Evolutionary conservation across 768 basidiomycete genomes (phyloP).

Genomic region (Suillus alpinus): DNA sequence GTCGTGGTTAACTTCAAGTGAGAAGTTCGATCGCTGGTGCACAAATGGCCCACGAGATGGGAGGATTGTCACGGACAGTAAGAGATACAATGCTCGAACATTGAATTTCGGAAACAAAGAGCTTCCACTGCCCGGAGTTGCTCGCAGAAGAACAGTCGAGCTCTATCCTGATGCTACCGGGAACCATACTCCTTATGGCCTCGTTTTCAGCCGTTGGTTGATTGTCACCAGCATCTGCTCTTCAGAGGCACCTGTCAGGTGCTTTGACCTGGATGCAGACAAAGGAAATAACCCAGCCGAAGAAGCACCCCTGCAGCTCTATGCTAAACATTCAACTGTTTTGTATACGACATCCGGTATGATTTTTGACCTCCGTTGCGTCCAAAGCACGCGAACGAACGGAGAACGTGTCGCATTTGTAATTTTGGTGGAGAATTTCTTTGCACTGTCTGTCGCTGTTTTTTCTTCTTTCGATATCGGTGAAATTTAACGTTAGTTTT

Average conservation of each 20-base stretch:
- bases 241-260: conserved; percentile 3
- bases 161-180: conserved; percentile 1
- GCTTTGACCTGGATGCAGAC: conserved; percentile 4
- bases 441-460: not conserved
- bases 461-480: not conserved
- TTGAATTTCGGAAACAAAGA: not conserved
- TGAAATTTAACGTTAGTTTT: not conserved
- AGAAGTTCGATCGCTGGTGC: conserved; percentile 3
- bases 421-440: conserved; percentile 3
- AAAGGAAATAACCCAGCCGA: not conserved
- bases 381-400: not conserved
- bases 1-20: conserved; percentile 3
- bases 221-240: conserved; percentile 3
- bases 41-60: conserved; percentile 4
- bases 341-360: conserved; percentile 2
- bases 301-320: not conserved
- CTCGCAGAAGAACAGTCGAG: conserved; percentile 4
- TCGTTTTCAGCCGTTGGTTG: conserved; percentile 5
- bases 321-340: conserved; percentile 4
- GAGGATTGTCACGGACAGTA: not conserved
- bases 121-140: conserved; percentile 1
- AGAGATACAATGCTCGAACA: not conserved
- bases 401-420: conserved; percentile 5
- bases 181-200: conserved; percentile 1
- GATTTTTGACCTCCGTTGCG: conserved; percentile 6